Evolutionary conservation across 768 basidiomycete genomes (phyloP).

Genomic region (Pleurotus pulmonarius): DNA sequence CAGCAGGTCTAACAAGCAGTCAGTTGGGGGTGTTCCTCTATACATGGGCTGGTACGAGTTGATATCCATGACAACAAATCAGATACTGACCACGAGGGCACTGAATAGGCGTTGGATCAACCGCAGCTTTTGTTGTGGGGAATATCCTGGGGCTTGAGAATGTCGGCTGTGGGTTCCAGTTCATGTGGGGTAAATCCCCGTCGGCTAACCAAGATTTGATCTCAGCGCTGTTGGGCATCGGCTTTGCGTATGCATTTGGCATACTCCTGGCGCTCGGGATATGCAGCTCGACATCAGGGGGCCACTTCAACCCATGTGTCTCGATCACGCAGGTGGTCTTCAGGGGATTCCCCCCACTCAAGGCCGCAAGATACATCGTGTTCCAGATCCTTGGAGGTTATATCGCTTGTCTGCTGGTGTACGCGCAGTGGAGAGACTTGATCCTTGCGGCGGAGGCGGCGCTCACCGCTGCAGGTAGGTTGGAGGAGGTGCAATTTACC

Average conservation of each 20-base stretch:
- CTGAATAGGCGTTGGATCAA: slow-evolving; percentile 48
- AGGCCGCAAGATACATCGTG: slow-evolving; percentile 57
- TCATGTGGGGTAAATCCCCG: too few species aligned
- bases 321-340: slow-evolving; percentile 51
- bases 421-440: slow-evolving; percentile 56
- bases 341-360: slow-evolving; percentile 50
- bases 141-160: slow-evolving; percentile 34
- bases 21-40: slow-evolving; percentile 64
- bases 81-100: not conserved
- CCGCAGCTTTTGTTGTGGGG: slow-evolving; percentile 47
- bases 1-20: too few species aligned
- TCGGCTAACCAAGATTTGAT: not conserved
- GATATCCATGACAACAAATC: not conserved
- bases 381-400: slow-evolving; percentile 67
- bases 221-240: slow-evolving; percentile 53
- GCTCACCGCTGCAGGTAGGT: slow-evolving; percentile 19
- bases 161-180: slow-evolving; percentile 43
- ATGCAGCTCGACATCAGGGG: slow-evolving; percentile 53
- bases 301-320: slow-evolving; percentile 66
- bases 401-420: slow-evolving; percentile 56
- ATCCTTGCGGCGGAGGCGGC: slow-evolving; percentile 34
- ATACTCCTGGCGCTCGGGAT: slow-evolving; percentile 55
- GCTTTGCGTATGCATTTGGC: slow-evolving; percentile 54
- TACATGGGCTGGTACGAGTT: slow-evolving; percentile 41
- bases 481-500: slow-evolving; percentile 28